Evolutionary conservation across 208 protist species (phyloP).

Genomic region (Tritrichomonas musculus): DNA sequence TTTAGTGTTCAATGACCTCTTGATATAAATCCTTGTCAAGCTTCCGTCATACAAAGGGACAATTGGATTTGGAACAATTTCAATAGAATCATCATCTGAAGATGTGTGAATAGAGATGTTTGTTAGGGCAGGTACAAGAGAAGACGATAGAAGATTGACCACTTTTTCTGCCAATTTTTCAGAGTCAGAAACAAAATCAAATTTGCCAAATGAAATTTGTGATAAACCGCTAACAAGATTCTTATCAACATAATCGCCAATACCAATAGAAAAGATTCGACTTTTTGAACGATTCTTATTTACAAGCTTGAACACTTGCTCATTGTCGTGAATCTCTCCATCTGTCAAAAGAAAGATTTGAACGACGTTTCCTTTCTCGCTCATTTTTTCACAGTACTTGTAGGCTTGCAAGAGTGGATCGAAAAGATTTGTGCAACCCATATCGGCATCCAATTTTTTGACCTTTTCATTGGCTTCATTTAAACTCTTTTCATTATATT

Average conservation of each 20-base stretch:
- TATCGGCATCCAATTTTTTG: slow-evolving; percentile 39
- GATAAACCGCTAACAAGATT: not conserved
- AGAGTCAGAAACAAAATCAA: not conserved
- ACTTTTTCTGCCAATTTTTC: not conserved
- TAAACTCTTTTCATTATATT: slow-evolving; percentile 45
- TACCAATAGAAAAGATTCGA: not conserved
- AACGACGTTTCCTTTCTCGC: no score
- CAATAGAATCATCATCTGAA: no score
- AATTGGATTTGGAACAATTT: no score
- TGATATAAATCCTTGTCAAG: no score
- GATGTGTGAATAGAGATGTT: no score
- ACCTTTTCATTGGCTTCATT: slow-evolving; percentile 28
- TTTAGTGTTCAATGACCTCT: no score
- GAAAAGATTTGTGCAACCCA: slow-evolving; percentile 52
- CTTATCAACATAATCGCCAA: not conserved
- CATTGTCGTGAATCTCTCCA: slow-evolving; percentile 43
- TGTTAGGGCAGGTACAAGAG: no score
- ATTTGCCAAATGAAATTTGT: not conserved
- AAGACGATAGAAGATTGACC: no score
- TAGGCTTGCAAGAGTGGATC: slow-evolving; percentile 37
- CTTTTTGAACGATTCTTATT: not conserved
- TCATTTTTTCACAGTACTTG: not conserved
- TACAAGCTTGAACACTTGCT: not conserved
- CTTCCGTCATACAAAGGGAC: no score
- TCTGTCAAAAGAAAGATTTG: slow-evolving; percentile 57